Evolutionary conservation across 768 basidiomycete species (phyloP).

Genomic region (Mycena filopes): DNA sequence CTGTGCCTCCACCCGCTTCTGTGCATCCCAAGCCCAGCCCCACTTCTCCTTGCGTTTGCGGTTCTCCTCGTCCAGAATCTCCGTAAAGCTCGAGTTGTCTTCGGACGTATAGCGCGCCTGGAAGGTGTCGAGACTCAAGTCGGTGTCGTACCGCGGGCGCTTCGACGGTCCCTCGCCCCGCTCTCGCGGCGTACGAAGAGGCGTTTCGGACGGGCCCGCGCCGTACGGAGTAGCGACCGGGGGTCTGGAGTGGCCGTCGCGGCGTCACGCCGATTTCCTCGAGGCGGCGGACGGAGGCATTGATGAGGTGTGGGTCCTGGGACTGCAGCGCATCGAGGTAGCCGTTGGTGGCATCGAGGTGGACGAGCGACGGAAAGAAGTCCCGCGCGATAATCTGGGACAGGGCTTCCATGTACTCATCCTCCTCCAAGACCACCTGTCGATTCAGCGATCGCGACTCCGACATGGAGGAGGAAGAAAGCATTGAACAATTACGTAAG

Average conservation of each 20-base stretch:
- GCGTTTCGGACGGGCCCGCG: conserved; percentile 71
- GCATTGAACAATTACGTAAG: conserved; percentile 25
- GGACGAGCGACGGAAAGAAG: conserved; percentile 95
- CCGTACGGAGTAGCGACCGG: conserved; percentile 77
- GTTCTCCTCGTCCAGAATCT: conserved; percentile 93
- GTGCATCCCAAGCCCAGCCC: conserved; percentile 96
- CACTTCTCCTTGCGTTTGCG: conserved; percentile 80
- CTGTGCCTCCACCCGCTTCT: conserved; percentile 79
- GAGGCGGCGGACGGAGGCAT: conserved; percentile 78
- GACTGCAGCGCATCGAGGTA: conserved; percentile 84
- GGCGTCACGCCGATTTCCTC: conserved; percentile 72
- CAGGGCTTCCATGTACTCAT: conserved; percentile 92
- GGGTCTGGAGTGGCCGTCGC: conserved; percentile 50
- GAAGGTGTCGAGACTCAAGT: conserved; percentile 83
- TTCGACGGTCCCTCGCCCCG: conserved; percentile 60
- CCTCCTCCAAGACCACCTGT: conserved; percentile 86
- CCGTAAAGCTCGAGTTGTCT: conserved; percentile 96
- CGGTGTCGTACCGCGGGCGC: conserved; percentile 66
- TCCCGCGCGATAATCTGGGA: conserved; percentile 95
- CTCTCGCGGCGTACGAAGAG: conserved; percentile 56
- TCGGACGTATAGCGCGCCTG: conserved; percentile 95
- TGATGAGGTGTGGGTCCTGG: conserved; percentile 82
- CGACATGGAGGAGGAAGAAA: conserved; percentile 37
- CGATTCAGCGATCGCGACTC: conserved; percentile 76
- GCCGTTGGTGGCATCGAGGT: conserved; percentile 87